phyloP scores from a whole-genome alignment of 2,329 filamentous ascomycete species.

The Trichoderma gracile region DNA sequence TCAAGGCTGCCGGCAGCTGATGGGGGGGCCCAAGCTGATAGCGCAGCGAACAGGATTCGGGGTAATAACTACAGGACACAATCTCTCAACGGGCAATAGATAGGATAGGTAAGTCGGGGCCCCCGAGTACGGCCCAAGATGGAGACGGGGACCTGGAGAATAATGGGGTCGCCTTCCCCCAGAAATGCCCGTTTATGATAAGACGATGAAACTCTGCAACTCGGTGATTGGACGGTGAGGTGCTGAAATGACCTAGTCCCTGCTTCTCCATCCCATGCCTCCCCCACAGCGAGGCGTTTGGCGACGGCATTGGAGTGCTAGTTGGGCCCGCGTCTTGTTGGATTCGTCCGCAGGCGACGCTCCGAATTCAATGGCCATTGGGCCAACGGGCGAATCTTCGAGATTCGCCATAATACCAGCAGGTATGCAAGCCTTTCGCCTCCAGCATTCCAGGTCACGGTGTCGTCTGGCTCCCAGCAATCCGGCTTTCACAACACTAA shows the following conservation, averaged over 20 bases:
- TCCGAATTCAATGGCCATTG: conserved; percentile 8
- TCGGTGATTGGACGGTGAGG: conserved; percentile 17
- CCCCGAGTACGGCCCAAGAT: conserved; percentile 18
- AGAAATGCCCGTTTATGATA: conserved; percentile 24
- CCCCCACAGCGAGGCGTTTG: neutral
- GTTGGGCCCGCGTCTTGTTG: neutral
- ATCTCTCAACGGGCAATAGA: conserved; percentile 10
- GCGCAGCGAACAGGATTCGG: conserved; percentile 3
- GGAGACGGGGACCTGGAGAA: conserved; percentile 23
- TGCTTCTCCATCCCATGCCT: conserved; percentile 8
- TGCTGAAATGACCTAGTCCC: neutral
- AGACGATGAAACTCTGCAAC: conserved; percentile 14
- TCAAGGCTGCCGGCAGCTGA: conserved; percentile 18
- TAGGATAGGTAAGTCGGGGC: conserved; percentile 11
- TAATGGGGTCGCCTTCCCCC: conserved; percentile 12
- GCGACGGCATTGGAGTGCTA: neutral
- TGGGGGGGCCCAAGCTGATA: conserved; percentile 10
- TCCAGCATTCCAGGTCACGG: conserved; percentile 5
- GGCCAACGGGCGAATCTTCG: neutral
- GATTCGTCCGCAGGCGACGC: neutral
- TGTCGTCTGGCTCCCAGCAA: neutral
- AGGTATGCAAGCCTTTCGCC: neutral
- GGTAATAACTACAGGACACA: neutral
- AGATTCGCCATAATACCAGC: conserved; percentile 9
- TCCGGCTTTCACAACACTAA: neutral